A percentile compares a stretch with the other conserved stretches of the same genome.
These are phyloP conservation scores for Pseudonitzschia delicatissima DNA, from an alignment of 108 stramenopile species.

Conservation along the genomic window DNA sequence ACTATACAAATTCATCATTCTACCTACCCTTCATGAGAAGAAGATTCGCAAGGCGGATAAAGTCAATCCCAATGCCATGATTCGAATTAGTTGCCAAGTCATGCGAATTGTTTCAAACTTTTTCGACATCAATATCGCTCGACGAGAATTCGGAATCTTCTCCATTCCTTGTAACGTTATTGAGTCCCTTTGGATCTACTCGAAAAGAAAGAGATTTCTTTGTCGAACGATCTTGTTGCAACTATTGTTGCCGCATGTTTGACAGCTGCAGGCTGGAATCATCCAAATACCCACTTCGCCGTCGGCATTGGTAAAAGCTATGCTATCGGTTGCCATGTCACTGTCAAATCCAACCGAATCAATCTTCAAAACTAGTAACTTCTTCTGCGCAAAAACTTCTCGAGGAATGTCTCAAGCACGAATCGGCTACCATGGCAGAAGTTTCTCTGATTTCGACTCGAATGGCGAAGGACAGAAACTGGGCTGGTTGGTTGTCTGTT, in stretches of 20 bases:
- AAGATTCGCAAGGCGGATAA: background rate
- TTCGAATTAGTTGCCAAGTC: constrained; percentile 3
- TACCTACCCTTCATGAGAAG: constrained; percentile 10
- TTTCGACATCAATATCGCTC: constrained; percentile 6
- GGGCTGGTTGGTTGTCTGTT: constrained; percentile 65
- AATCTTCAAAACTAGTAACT: constrained; percentile 18
- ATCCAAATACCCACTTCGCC: constrained; percentile 8
- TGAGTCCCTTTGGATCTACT: constrained; percentile 46
- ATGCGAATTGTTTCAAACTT: constrained; percentile 13
- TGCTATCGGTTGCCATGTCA: constrained; percentile 39
- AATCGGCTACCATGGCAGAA: constrained; percentile 37
- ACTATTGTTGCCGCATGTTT: constrained; percentile 30
- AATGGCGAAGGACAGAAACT: constrained; percentile 42
- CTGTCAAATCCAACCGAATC: constrained; percentile 18
- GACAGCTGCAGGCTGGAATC: constrained; percentile 10
- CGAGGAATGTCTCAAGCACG: constrained; percentile 36
- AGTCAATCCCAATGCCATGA: background rate
- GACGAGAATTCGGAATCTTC: constrained; percentile 13
- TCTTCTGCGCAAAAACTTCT: constrained; percentile 39
- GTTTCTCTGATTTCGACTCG: constrained; percentile 35
- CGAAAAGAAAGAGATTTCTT: constrained; percentile 25
- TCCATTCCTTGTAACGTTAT: constrained; percentile 32
- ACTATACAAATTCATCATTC: constrained; percentile 18
- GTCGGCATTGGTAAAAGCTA: constrained; percentile 36
- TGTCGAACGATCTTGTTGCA: constrained; percentile 1